These are phyloP conservation scores for Adansonia rubrostipa DNA, from an alignment of 441 rosid genomes.

Conservation along the genomic window DNA sequence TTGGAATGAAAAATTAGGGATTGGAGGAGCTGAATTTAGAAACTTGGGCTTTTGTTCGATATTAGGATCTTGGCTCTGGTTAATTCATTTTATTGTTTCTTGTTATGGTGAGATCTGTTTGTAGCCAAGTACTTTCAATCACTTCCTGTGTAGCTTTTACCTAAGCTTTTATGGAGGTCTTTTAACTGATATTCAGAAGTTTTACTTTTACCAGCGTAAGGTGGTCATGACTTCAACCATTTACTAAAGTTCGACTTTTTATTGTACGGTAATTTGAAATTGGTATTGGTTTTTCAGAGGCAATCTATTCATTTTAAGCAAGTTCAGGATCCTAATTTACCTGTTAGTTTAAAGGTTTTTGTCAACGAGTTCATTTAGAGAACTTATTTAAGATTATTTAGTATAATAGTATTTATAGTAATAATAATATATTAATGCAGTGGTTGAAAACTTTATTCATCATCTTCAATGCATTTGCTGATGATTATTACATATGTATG, in stretches of 20 bases:
- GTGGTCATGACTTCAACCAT: conserved; percentile 14
- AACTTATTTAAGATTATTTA: no score
- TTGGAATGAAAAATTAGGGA: conserved; percentile 18
- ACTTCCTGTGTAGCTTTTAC: neutral
- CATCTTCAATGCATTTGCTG: neutral
- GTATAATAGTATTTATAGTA: neutral
- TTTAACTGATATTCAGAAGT: neutral
- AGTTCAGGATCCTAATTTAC: neutral
- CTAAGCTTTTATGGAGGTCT: neutral
- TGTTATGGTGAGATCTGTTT: neutral
- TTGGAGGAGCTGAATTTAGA: conserved; percentile 1
- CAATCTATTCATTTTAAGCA: conserved; percentile 1
- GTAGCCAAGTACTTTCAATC: conserved; percentile 12
- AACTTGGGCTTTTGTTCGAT: conserved; percentile 19
- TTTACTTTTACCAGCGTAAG: neutral
- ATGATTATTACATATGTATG: neutral
- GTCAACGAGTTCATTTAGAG: neutral
- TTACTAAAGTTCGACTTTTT: neutral
- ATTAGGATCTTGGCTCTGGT: conserved; percentile 24
- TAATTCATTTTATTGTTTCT: conserved; percentile 11
- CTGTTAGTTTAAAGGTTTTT: neutral
- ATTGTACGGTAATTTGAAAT: neutral
- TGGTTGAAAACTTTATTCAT: neutral
- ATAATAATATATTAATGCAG: no score
- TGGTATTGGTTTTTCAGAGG: neutral